These are phyloP conservation scores for Fusarium nodosum DNA, from an alignment of 2,329 filamentous ascomycete genomes.

Conservation along the genomic window DNA sequence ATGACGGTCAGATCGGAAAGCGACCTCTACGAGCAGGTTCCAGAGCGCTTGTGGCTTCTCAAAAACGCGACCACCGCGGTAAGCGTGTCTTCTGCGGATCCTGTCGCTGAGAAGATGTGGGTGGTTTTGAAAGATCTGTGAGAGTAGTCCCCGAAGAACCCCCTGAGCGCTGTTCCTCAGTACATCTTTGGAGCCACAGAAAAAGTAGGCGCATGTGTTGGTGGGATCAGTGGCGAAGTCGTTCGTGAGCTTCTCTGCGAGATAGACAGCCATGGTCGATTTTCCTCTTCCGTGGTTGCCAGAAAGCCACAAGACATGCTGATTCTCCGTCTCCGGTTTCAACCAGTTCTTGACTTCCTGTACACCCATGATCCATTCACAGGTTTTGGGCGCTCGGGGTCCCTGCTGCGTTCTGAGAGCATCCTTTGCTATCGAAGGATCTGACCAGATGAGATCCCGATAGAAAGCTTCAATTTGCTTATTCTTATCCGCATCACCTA, in stretches of 20 bases:
- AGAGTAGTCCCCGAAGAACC: slow-evolving; percentile 28
- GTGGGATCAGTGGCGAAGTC: slow-evolving; percentile 18
- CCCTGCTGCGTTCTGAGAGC: slow-evolving; percentile 30
- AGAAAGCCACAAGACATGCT: slow-evolving; percentile 24
- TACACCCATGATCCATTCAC: slow-evolving; percentile 32
- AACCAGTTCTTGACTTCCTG: slow-evolving; percentile 22
- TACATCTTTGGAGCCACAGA: slow-evolving; percentile 25
- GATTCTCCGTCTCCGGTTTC: slow-evolving; percentile 14
- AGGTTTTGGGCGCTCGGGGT: slow-evolving; percentile 22
- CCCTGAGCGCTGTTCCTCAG: slow-evolving; percentile 30
- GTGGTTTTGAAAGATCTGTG: slow-evolving; percentile 34
- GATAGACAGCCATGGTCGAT: slow-evolving; percentile 27
- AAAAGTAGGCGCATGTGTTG: slow-evolving; percentile 34
- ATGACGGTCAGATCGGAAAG: slow-evolving; percentile 29
- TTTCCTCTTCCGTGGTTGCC: slow-evolving; percentile 27
- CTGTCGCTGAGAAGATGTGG: slow-evolving; percentile 32
- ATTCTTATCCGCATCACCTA: slow-evolving; percentile 21
- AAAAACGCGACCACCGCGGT: slow-evolving; percentile 27
- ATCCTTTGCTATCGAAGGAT: slow-evolving; percentile 29
- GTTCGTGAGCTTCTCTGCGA: slow-evolving; percentile 26
- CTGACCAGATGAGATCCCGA: slow-evolving; percentile 30
- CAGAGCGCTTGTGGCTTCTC: slow-evolving; percentile 33
- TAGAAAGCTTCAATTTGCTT: slow-evolving; percentile 32
- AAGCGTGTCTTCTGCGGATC: slow-evolving; percentile 28
- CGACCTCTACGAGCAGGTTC: slow-evolving; percentile 33